Evolutionary conservation across 345 rosid species (phyloP), one percentile per base, ranked within the genome.

Genomic region (Noccaea caerulescens): DNA sequence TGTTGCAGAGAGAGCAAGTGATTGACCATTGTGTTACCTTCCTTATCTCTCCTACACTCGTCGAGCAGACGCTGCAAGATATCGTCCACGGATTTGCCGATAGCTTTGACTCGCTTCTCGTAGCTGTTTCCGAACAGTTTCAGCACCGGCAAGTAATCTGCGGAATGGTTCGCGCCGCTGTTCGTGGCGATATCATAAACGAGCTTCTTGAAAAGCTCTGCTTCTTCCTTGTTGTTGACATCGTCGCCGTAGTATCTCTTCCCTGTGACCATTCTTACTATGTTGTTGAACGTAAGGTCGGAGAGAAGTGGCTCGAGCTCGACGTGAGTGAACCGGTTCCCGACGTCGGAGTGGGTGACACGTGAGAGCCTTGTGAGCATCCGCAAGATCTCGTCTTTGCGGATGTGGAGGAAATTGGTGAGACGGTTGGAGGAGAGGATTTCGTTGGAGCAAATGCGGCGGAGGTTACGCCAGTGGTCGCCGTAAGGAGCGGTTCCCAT

Each of bases 381-480:
- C 6, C 79, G 72, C 10, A 6, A 71, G 65, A 84, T 77, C 63
- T 88, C 90, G 4, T 83, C 92, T 61, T 53, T 81, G 4, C 87
- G 72, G 10, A 80, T 57, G 3, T 50, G 41, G 11, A 63, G n/a
- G 14, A 68, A 78, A 14, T 58, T 50, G 32, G 70, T 82, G 46
- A 89, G 76, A 8, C 92, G 90, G 58, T 53, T 44, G 0, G 87
- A 13, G 7, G 92, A 85, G 59, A 89, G 81, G 71, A 89, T 75
- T 44, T 87, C 86, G 1, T 59, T 57, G 46, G 84, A 58, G 53
- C 79, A 47, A 14, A 85, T 68, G 11, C 82, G 81, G 20, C 88
- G 86, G 42, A 89, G 87, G 82, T 82, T 84, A 41, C 91, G 85
- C 88, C 91, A 88, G 27, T 80, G 89, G 10, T 88, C 87, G 1